Evolutionary conservation across 805 yeast species (phyloP).

Genomic region (Suhomyces vadensis): DNA sequence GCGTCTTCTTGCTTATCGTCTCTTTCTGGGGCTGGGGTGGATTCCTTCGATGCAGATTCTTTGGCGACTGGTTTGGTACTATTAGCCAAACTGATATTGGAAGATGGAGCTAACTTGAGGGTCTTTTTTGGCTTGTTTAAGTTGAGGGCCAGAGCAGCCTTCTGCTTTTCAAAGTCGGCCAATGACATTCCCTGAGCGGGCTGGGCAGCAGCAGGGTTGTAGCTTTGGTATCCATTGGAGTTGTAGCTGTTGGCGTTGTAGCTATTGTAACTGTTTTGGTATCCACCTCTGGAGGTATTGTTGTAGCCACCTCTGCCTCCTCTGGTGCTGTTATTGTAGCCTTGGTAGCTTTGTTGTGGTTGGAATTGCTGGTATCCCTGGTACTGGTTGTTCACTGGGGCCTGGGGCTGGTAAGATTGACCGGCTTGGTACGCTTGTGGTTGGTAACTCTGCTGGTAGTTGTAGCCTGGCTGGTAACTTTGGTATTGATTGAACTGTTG

Average conservation of each 20-base stretch:
- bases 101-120: conserved; percentile 63
- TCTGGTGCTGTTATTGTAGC: conserved; percentile 24
- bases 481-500: conserved; percentile 23
- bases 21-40: conserved; percentile 16
- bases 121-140: conserved; percentile 63
- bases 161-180: conserved; percentile 79
- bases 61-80: conserved; percentile 31
- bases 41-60: conserved; percentile 22
- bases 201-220: conserved; percentile 19
- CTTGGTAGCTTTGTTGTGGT: conserved; percentile 24
- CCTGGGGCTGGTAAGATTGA: conserved; percentile 15
- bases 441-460: conserved; percentile 20
- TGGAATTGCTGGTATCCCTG: conserved; percentile 14
- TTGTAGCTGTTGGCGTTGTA: conserved; percentile 15
- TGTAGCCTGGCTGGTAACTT: conserved; percentile 10
- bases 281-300: conserved; percentile 20
- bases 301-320: conserved; percentile 24
- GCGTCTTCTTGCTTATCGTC: not conserved
- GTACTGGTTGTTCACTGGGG: conserved; percentile 10
- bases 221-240: conserved; percentile 19
- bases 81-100: conserved; percentile 59
- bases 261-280: conserved; percentile 18
- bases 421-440: conserved; percentile 14
- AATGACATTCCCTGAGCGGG: conserved; percentile 58
- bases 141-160: conserved; percentile 43